Conservation (phyloP, 345 rosid species). For the Conringia planisiliqua region DNA sequence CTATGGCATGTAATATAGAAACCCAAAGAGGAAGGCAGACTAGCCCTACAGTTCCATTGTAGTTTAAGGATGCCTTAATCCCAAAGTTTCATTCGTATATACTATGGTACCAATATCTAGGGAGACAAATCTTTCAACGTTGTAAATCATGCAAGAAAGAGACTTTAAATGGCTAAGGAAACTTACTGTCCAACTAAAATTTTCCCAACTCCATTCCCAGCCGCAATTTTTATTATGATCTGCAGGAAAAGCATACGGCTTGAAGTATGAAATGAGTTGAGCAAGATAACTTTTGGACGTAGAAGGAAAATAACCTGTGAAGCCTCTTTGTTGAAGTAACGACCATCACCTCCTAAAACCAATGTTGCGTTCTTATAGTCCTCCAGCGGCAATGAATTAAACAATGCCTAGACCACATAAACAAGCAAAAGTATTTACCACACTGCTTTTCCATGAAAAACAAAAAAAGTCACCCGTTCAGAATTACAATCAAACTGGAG, state of each 20-base stretch:
- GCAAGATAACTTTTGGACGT: neutral
- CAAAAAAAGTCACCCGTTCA: neutral
- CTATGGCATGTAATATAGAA: neutral
- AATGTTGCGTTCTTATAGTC: slow-evolving; percentile 72
- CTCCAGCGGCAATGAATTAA: slow-evolving; percentile 73
- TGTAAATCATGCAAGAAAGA: neutral
- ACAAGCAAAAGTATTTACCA: neutral
- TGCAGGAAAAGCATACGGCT: slow-evolving; percentile 37
- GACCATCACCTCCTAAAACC: slow-evolving; percentile 95
- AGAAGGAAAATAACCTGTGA: slow-evolving; percentile 51
- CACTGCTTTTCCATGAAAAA: neutral
- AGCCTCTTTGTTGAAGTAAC: slow-evolving; percentile 84
- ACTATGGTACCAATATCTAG: neutral
- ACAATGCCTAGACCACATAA: slow-evolving; percentile 68
- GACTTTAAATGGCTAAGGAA: slow-evolving; percentile 2
- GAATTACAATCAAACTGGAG: neutral
- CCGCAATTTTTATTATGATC: slow-evolving; percentile 92
- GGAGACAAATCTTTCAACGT: neutral
- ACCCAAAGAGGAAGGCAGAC: neutral
- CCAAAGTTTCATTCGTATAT: neutral
- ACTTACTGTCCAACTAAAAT: slow-evolving; percentile 84
- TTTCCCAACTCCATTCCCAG: slow-evolving; percentile 84
- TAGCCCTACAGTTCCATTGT: neutral
- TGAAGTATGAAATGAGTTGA: neutral
- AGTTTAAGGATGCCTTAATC: neutral